Evolutionary conservation across 1,284 basidiomycete species (phyloP), one percentile per base, ranked within the genome.

Genomic region (Apiotrichum domesticum): DNA sequence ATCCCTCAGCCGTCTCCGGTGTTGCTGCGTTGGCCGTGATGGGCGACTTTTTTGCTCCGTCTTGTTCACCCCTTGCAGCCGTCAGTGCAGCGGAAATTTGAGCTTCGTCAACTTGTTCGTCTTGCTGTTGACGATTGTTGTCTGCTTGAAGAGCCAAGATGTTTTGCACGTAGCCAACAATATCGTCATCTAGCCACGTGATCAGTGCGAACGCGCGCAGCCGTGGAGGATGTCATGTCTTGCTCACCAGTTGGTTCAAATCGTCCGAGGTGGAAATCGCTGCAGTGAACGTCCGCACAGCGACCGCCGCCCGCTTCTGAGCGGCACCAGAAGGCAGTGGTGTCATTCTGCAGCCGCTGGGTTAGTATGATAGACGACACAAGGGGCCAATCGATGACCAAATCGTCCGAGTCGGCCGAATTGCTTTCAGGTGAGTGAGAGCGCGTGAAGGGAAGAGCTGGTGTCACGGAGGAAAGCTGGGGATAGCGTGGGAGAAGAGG

Each of bases 281-380:
- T 45, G 51, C 72, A 74, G 9, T 39, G 58, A 33, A 58, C 46
- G 54, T 74, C 68, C 37, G 70, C 69, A 51, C 72, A 74, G 15
- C 50, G 61, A 21, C 72, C 72, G 6, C 72, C 72, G 2, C 56
- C 65, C 1, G 59, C 64, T 58, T 74, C 72, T 21, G 67, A 67
- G 15, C 54, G 52, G 43, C 72, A 74, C 15, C 71, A 57, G 32
- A 61, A 51, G 10, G 58, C 58, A 15, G 52, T 42, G 3, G 68
- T 66, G 34, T 69, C 62, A 15, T 46, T 40, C 58, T 61, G 60
- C 14, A 69, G 52, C 14, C 65, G 61, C 43, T 63, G 60, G 14
- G 72, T 74, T 54, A 74, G 71, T 67, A 72, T 56, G 46, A 72
- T 66, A 2, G 66, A 66, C 13, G 56, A 51, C 21, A 72, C 53